Conservation (phyloP, 2,329 filamentous ascomycete species). For the Myriosclerotinia scirpicola region DNA sequence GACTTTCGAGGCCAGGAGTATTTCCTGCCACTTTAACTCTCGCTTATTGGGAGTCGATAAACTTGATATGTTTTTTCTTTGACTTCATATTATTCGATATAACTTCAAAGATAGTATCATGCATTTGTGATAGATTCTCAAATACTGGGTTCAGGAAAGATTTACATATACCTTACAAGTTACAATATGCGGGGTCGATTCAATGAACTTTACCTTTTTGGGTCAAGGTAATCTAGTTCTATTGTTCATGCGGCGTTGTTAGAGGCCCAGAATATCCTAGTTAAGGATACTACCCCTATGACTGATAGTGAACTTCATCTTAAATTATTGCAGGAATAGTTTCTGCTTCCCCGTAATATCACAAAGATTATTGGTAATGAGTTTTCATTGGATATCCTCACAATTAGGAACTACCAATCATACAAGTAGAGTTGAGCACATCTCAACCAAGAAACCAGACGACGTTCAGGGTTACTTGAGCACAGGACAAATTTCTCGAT, state of each 20-base stretch:
- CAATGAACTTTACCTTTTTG: neutral
- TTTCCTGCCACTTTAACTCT: constrained; percentile 18
- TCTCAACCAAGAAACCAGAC: neutral
- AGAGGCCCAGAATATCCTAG: neutral
- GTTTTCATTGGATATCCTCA: too few species aligned
- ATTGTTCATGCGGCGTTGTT: neutral
- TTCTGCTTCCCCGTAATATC: too few species aligned
- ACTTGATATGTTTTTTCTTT: too few species aligned
- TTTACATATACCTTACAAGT: neutral
- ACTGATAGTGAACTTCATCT: too few species aligned
- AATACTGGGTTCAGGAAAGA: neutral
- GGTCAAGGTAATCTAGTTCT: too few species aligned
- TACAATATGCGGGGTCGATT: neutral
- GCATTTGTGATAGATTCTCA: neutral
- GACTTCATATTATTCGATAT: neutral
- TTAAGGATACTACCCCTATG: neutral
- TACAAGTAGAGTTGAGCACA: too few species aligned
- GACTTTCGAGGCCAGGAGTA: constrained; percentile 1
- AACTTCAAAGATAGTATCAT: neutral
- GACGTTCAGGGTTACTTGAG: neutral
- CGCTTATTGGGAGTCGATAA: neutral
- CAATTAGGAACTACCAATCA: too few species aligned
- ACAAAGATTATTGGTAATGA: too few species aligned
- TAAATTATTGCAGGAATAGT: too few species aligned
- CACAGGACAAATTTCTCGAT: neutral